Evolutionary conservation across 2,329 filamentous ascomycete species (phyloP).

Genomic region (Colletotrichum nymphaeae): DNA sequence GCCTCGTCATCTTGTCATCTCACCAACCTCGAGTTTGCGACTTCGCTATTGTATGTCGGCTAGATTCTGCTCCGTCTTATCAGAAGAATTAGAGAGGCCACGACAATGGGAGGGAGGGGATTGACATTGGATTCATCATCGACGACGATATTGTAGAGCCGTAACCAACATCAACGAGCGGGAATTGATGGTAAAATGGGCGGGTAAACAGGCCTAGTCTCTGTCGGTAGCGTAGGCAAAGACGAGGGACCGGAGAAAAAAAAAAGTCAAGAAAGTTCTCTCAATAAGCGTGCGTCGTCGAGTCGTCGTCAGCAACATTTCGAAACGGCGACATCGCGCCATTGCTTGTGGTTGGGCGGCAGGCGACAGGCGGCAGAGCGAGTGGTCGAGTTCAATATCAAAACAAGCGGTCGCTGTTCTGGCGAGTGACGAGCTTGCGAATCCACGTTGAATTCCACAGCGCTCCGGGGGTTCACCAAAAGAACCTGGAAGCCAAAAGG

Average conservation of each 20-base stretch:
- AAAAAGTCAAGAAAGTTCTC: not conserved
- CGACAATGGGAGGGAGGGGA: not conserved
- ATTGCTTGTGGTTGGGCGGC: slow-evolving; percentile 1
- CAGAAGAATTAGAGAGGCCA: not conserved
- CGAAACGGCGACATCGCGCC: slow-evolving; percentile 17
- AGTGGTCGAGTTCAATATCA: slow-evolving; percentile 10
- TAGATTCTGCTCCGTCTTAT: not conserved
- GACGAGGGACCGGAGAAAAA: not conserved
- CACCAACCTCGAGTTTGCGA: not conserved
- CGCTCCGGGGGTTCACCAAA: not conserved
- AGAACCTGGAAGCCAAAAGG: not conserved
- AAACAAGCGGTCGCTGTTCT: slow-evolving; percentile 20
- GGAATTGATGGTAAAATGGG: not conserved
- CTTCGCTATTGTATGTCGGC: not conserved
- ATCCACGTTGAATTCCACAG: slow-evolving; percentile 7
- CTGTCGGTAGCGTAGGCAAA: not conserved
- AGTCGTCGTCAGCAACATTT: slow-evolving; percentile 25
- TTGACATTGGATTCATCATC: not conserved
- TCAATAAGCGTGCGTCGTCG: slow-evolving; percentile 11
- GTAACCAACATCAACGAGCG: not conserved
- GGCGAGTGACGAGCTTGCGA: slow-evolving; percentile 21
- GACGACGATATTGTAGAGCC: not conserved
- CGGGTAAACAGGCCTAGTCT: no score
- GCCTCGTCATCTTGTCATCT: not conserved
- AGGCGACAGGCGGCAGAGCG: not conserved